A percentile compares a stretch with the other conserved stretches of the same genome.
Conservation (phyloP, 176 grass and related monocot species). For the Pontederia paniculata region DNA sequence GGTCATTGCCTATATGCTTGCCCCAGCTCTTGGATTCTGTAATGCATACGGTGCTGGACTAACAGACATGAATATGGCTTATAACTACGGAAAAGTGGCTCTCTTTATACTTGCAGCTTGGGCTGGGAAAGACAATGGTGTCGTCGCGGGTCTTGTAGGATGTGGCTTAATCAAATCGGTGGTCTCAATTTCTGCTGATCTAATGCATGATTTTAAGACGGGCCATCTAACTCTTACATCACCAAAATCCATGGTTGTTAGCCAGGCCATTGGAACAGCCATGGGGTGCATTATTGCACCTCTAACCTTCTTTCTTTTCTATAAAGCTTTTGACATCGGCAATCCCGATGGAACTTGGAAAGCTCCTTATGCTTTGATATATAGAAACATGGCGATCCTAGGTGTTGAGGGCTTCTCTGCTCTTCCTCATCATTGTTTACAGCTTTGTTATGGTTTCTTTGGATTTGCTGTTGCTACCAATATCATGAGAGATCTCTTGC, state of each 20-base stretch:
- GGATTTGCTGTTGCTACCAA: constrained; percentile 65
- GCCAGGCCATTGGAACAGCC: constrained; percentile 80
- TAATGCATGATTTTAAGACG: constrained; percentile 98
- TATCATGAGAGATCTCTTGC: constrained; percentile 51
- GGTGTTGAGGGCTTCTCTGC: constrained; percentile 91
- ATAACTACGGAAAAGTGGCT: constrained; percentile 86
- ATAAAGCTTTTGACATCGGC: constrained; percentile 87
- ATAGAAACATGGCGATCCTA: constrained; percentile 97
- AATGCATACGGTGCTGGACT: constrained; percentile 91
- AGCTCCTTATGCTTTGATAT: constrained; percentile 86
- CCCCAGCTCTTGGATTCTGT: constrained; percentile 87
- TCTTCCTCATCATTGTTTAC: constrained; percentile 67
- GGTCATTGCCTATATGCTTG: constrained; percentile 73
- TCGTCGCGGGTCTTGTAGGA: constrained; percentile 74
- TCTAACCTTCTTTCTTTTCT: constrained; percentile 85
- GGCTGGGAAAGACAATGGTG: constrained; percentile 72
- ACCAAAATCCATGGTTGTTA: constrained; percentile 74
- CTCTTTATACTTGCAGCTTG: constrained; percentile 85
- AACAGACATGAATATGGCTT: constrained; percentile 98
- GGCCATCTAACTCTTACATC: constrained; percentile 92
- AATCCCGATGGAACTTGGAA: constrained; percentile 91
- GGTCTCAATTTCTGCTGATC: constrained; percentile 78
- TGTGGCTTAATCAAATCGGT: constrained; percentile 90
- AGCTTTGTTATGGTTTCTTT: constrained; percentile 92
- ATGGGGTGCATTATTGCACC: constrained; percentile 90